Evolutionary conservation across 2,329 filamentous ascomycete genomes (phyloP).

Genomic region (Diplodia intermedia): DNA sequence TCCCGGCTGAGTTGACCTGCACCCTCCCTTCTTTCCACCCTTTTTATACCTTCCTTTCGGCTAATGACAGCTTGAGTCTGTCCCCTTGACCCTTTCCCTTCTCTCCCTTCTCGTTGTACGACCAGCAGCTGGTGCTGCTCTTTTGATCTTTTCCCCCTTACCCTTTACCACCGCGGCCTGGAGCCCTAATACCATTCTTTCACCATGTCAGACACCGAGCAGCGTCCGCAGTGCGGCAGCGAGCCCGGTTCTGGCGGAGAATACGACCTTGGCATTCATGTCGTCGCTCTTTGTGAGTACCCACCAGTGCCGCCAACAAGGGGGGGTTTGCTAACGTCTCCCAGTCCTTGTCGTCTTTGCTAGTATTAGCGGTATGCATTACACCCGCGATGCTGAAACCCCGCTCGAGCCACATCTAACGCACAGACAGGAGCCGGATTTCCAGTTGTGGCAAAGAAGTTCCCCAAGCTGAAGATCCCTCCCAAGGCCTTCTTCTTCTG

Average conservation of each 20-base stretch:
- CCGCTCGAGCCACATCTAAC: background rate
- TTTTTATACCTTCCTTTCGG: slow-evolving; percentile 12
- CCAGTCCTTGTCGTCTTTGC: slow-evolving; percentile 48
- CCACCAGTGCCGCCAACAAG: background rate
- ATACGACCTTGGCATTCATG: slow-evolving; percentile 49
- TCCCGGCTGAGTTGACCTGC: slow-evolving; percentile 29
- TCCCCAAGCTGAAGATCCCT: slow-evolving; percentile 65
- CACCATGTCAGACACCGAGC: slow-evolving; percentile 40
- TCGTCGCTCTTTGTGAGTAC: slow-evolving; percentile 49
- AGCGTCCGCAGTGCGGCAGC: slow-evolving; percentile 46
- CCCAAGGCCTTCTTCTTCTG: slow-evolving; percentile 66
- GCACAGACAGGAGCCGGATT: slow-evolving; percentile 40
- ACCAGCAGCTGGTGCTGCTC: slow-evolving; percentile 28
- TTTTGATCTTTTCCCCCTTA: background rate
- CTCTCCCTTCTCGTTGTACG: slow-evolving; percentile 2
- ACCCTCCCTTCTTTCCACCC: slow-evolving; percentile 1
- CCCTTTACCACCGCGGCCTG: background rate
- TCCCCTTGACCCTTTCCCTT: slow-evolving; percentile 21
- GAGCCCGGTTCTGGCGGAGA: slow-evolving; percentile 38
- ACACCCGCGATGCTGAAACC: background rate
- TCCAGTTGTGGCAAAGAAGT: slow-evolving; percentile 55
- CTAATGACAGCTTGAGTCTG: slow-evolving; percentile 27
- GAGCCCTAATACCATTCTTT: slow-evolving; percentile 39
- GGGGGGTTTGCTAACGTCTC: slow-evolving; percentile 34
- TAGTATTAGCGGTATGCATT: slow-evolving; percentile 43